Evolutionary conservation across 2,329 filamentous ascomycete species (phyloP), one percentile per base, ranked within the genome.

Genomic region (Elsinoe ampelina): DNA sequence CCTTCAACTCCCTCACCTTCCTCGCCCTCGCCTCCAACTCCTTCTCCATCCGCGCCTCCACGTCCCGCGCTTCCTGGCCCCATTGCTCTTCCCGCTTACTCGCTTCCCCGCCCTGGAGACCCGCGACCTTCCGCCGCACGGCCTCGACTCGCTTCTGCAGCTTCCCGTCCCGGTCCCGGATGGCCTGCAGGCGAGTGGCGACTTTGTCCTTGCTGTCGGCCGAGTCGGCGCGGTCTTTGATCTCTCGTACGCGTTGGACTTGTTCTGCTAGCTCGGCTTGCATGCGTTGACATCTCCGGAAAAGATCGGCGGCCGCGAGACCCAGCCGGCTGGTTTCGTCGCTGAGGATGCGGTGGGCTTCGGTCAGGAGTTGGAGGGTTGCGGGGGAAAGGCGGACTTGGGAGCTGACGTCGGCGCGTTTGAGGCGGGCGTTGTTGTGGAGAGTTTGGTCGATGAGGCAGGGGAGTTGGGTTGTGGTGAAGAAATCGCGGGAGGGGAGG

Each of bases 301-400:
- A 91, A 5, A 91, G 74, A 63, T 89, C 85, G 1, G 86, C 81
- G 0, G 85, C 86, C 1, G 85, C 86, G 42, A 80, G 73, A 13
- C 86, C 85, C 10, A 91, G 76, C 10, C 76, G 77, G 62, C 85
- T 77, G 0, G 85, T 89, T 68, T 91, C 86, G 8, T 80, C 78
- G 60, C 82, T 82, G 5, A 91, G 75, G 4, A 87, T 74, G 65
- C 85, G 83, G 68, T 92, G 87, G 0, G 83, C 82, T 58, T 87
- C 82, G 26, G 85, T 86, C 62, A 92, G 80, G 36, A 89, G 76
- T 61, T 84, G 80, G 15, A 91, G 75, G 1, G 85, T 87, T 19
- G 85, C 80, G 11, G 85, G 82, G 19, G 84, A 87, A 19, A 90
- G 77, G 58, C 81, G 79, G 55, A 91, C 76, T 64, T 87, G 82